Conservation (phyloP, 2,329 filamentous ascomycete species). For the Taxawa tesnikishii region DNA sequence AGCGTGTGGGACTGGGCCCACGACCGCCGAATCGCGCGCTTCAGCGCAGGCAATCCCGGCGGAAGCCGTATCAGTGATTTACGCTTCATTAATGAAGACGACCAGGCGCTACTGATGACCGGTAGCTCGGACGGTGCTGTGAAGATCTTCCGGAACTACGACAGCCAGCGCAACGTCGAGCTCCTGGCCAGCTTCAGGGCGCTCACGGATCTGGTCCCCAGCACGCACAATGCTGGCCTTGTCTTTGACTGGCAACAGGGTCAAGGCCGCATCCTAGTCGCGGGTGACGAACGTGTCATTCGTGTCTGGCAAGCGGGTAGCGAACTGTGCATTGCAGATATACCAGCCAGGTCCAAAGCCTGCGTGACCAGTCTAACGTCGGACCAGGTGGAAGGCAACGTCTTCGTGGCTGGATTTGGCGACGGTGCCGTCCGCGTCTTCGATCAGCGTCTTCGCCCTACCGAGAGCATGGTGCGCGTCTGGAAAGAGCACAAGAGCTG, state of each 20-base stretch:
- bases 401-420: conserved; percentile 92
- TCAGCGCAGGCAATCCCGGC: conserved; percentile 86
- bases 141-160: conserved; percentile 86
- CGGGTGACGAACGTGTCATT: conserved; percentile 90
- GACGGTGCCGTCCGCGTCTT: conserved; percentile 92
- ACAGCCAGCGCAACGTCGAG: conserved; percentile 62
- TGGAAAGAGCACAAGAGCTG: conserved; percentile 96
- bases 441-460: conserved; percentile 66
- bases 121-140: conserved; percentile 92
- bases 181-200: conserved; percentile 87
- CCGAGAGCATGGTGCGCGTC: conserved; percentile 86
- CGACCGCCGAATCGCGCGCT: conserved; percentile 62
- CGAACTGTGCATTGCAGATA: conserved; percentile 85
- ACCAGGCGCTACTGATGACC: conserved; percentile 87
- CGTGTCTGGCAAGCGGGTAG: conserved; percentile 91
- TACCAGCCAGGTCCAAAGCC: conserved; percentile 84
- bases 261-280: conserved; percentile 87
- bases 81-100: conserved; percentile 96
- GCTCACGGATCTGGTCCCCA: conserved; percentile 83
- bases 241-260: conserved; percentile 99
- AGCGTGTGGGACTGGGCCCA: conserved; percentile 86
- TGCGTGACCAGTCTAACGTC: conserved; percentile 94
- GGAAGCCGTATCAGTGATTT: conserved; percentile 90
- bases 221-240: conserved; percentile 75
- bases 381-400: conserved; percentile 93